These are phyloP conservation scores for Physaria fendleri DNA, from an alignment of 345 rosid genomes.

Conservation along the genomic window DNA sequence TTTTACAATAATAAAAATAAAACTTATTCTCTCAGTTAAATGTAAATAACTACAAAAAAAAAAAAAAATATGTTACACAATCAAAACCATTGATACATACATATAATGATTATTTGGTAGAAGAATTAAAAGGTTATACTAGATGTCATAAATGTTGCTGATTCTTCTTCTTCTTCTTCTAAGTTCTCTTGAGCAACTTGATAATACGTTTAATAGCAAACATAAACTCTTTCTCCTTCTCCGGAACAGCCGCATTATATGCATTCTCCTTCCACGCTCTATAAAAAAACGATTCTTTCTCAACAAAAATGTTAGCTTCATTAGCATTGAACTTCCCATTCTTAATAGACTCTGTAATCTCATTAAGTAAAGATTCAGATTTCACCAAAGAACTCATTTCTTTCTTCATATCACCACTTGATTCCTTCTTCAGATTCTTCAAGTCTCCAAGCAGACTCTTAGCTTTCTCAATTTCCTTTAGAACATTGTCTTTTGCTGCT, in stretches of 20 bases:
- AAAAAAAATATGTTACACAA: background rate
- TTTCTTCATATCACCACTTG: conserved; percentile 17
- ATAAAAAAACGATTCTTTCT: conserved; percentile 22
- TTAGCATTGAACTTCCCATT: conserved; percentile 12
- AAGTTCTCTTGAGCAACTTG: conserved; percentile 24
- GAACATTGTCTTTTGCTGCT: background rate
- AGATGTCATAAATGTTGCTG: background rate
- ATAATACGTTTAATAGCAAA: conserved; percentile 17
- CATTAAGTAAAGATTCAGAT: conserved; percentile 24
- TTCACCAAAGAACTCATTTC: conserved; percentile 22
- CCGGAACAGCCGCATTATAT: conserved; percentile 16
- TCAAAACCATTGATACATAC: background rate
- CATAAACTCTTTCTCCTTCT: conserved; percentile 32
- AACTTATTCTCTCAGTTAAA: background rate
- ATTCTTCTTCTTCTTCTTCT: conserved; percentile 7
- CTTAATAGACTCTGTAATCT: conserved; percentile 13
- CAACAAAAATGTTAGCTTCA: conserved; percentile 15
- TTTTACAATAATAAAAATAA: background rate
- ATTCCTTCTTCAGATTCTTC: conserved; percentile 14
- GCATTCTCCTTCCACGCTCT: conserved; percentile 30
- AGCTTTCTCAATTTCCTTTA: conserved; percentile 25
- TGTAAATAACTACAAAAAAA: background rate
- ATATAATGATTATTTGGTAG: background rate
- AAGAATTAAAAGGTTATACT: background rate
- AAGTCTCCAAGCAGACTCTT: conserved; percentile 20